Percentiles rank a stretch among this genome's conserved stretches.
Conservation (phyloP, 164 flowering plant genomes). For the Cinnamomum micranthum region DNA sequence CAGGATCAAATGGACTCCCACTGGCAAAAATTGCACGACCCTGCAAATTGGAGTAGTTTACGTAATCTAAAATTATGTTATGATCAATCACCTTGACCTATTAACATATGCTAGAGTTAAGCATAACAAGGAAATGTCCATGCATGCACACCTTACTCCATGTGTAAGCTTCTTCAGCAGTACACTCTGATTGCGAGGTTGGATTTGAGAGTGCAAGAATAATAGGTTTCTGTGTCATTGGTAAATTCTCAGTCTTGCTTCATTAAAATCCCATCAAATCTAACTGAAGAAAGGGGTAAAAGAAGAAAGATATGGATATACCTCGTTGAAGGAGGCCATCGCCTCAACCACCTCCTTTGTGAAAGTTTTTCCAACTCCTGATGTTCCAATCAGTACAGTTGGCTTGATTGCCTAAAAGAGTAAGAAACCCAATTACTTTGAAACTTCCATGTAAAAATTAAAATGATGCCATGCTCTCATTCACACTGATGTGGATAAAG, state of each 20-base stretch:
- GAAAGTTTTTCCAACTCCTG: slow-evolving; percentile 78
- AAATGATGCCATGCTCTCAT: neutral
- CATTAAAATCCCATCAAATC: neutral
- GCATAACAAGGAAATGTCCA: neutral
- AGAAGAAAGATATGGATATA: slow-evolving; percentile 11
- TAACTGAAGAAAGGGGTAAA: neutral
- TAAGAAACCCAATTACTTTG: neutral
- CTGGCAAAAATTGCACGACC: slow-evolving; percentile 92
- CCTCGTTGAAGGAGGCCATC: slow-evolving; percentile 77
- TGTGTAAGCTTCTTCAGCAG: slow-evolving; percentile 93
- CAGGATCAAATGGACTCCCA: slow-evolving; percentile 95
- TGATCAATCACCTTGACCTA: neutral
- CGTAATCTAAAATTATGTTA: no score
- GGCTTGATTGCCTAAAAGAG: slow-evolving; percentile 66
- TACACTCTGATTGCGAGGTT: slow-evolving; percentile 92
- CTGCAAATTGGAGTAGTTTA: slow-evolving; percentile 26
- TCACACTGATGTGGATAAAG: neutral
- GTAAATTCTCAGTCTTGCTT: neutral
- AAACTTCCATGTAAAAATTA: neutral
- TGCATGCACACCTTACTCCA: slow-evolving; percentile 66
- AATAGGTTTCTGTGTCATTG: slow-evolving; percentile 67
- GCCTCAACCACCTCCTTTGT: slow-evolving; percentile 89
- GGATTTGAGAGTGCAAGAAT: slow-evolving; percentile 93
- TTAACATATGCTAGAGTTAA: no score
- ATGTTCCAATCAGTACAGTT: slow-evolving; percentile 79